A percentile compares a stretch with the other conserved stretches of the same genome.
Evolutionary conservation across 1,139 yeast species (phyloP).

Genomic region (Debaryomyces nepalensis): DNA sequence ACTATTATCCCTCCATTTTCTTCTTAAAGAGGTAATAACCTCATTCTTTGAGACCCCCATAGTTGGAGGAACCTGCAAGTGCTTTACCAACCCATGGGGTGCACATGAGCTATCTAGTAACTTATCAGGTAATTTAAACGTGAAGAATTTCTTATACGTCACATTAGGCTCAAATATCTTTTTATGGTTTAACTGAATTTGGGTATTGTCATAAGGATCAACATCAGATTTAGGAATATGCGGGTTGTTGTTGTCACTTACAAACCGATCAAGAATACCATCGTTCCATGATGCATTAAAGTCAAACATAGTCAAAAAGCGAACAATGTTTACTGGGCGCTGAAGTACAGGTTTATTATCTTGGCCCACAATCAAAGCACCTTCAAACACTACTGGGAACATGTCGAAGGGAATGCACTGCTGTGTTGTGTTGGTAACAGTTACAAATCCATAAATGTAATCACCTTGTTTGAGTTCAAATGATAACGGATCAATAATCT

Average conservation of each 20-base stretch:
- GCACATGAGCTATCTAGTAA: slow-evolving; percentile 43
- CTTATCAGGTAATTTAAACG: slow-evolving; percentile 43
- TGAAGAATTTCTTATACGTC: slow-evolving; percentile 46
- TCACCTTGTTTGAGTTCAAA: slow-evolving; percentile 46
- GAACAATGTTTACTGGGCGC: slow-evolving; percentile 22
- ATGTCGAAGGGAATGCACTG: slow-evolving; percentile 42
- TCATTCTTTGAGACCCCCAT: slow-evolving; percentile 38
- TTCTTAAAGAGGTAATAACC: slow-evolving; percentile 31
- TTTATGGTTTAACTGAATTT: slow-evolving; percentile 30
- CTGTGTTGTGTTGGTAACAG: slow-evolving; percentile 37
- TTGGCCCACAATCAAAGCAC: slow-evolving; percentile 32
- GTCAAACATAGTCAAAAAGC: slow-evolving; percentile 46
- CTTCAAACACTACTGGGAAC: slow-evolving; percentile 46
- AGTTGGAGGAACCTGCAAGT: slow-evolving; percentile 43
- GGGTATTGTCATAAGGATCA: slow-evolving; percentile 41
- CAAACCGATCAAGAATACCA: slow-evolving; percentile 36
- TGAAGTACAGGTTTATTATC: slow-evolving; percentile 23
- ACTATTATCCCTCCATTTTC: slow-evolving; percentile 30
- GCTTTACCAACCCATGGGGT: slow-evolving; percentile 37
- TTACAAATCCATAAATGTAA: slow-evolving; percentile 43
- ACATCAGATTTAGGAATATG: slow-evolving; percentile 23
- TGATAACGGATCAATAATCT: slow-evolving; percentile 33
- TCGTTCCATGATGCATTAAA: slow-evolving; percentile 50
- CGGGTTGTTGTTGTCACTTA: slow-evolving; percentile 35
- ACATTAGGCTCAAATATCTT: slow-evolving; percentile 37